These are phyloP conservation scores for Thielaviopsis cerberus DNA, from an alignment of 2,329 filamentous ascomycete genomes.

Conservation along the genomic window DNA sequence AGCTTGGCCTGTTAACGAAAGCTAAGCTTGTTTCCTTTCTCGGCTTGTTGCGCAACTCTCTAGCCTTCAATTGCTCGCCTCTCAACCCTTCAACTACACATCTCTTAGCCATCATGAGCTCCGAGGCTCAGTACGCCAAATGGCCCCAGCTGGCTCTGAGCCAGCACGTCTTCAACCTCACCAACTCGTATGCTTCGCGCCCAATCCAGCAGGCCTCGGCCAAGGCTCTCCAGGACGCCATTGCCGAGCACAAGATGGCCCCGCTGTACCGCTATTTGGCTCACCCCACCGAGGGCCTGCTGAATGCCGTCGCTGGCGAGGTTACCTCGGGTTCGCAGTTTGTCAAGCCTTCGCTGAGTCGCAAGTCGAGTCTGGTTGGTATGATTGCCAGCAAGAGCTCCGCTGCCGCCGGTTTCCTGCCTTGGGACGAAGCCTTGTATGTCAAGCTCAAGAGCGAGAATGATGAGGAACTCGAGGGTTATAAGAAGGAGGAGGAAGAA, in stretches of 20 bases:
- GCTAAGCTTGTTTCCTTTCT: neutral
- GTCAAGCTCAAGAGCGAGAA: constrained; percentile 59
- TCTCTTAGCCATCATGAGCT: constrained; percentile 38
- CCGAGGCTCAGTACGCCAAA: constrained; percentile 72
- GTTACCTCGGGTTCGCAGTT: constrained; percentile 22
- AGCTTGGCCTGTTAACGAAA: neutral
- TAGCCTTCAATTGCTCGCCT: neutral
- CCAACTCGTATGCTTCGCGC: constrained; percentile 55
- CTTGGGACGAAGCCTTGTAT: constrained; percentile 86
- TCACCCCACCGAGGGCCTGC: constrained; percentile 61
- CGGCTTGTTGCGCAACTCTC: neutral
- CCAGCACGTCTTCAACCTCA: constrained; percentile 74
- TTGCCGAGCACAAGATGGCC: constrained; percentile 69
- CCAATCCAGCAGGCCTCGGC: constrained; percentile 49
- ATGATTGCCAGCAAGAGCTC: constrained; percentile 57
- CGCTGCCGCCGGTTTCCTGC: constrained; percentile 46
- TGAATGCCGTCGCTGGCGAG: constrained; percentile 49
- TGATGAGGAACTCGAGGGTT: constrained; percentile 54
- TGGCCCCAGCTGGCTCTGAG: constrained; percentile 66
- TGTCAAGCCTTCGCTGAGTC: constrained; percentile 37
- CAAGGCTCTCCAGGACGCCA: constrained; percentile 64
- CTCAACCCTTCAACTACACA: neutral
- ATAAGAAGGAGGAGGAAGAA: constrained; percentile 80
- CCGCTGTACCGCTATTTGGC: constrained; percentile 72
- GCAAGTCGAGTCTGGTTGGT: constrained; percentile 52